Percentiles rank a stretch among this genome's conserved stretches.
Evolutionary conservation across 108 stramenopile species (phyloP).

Genomic region (Fistulifera pelliculosa): DNA sequence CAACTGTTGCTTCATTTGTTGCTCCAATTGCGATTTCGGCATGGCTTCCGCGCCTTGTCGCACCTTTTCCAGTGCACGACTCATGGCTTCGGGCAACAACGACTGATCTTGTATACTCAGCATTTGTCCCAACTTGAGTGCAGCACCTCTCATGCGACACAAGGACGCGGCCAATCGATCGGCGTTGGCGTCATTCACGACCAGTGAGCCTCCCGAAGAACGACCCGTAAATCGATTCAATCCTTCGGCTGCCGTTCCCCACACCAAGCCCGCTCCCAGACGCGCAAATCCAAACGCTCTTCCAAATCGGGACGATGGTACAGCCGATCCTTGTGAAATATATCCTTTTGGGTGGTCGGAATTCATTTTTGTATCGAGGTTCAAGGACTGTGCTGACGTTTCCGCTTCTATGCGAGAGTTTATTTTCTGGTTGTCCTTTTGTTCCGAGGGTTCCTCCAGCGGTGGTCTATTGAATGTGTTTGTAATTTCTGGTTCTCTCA

Average conservation of each 20-base stretch:
- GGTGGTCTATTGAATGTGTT: no score
- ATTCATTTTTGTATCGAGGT: not conserved
- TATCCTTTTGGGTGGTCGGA: not conserved
- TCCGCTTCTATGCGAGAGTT: no score
- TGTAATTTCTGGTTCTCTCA: no score
- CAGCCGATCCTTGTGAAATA: slow-evolving; percentile 45
- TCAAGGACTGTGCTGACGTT: not conserved
- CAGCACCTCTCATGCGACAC: slow-evolving; percentile 96
- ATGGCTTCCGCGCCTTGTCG: slow-evolving; percentile 94
- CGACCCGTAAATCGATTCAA: slow-evolving; percentile 38
- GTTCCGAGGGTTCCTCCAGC: no score
- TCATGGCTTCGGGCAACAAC: slow-evolving; percentile 84
- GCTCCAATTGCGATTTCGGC: slow-evolving; percentile 79
- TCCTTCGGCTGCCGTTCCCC: slow-evolving; percentile 55
- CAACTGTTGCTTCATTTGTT: slow-evolving; percentile 69
- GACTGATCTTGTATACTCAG: slow-evolving; percentile 94
- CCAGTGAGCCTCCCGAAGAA: slow-evolving; percentile 13
- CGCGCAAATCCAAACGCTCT: slow-evolving; percentile 93
- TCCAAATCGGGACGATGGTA: slow-evolving; percentile 87
- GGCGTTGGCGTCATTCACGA: slow-evolving; percentile 74
- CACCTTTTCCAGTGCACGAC: slow-evolving; percentile 83
- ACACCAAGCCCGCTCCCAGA: slow-evolving; percentile 79
- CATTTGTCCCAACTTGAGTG: slow-evolving; percentile 99
- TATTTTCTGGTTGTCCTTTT: no score
- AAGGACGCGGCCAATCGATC: slow-evolving; percentile 88